Evolutionary conservation across 768 basidiomycete species (phyloP).

Genomic region (Suillus cothurnatus): DNA sequence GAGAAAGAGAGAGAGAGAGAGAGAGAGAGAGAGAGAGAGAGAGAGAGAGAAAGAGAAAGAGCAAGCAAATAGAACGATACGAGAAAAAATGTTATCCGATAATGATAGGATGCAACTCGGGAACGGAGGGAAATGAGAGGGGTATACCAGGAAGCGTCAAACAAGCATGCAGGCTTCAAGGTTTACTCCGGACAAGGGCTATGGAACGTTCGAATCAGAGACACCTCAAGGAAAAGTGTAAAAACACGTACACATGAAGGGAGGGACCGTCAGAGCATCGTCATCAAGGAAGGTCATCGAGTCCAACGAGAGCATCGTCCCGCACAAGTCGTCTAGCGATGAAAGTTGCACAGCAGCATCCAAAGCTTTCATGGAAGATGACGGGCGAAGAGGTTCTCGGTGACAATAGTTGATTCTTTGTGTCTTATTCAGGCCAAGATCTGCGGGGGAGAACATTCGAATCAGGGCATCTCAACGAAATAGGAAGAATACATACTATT

Average conservation of each 20-base stretch:
- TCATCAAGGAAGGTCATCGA: constrained; percentile 2
- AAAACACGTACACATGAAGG: not conserved
- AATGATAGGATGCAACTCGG: not conserved
- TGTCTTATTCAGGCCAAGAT: not conserved
- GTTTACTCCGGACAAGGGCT: not conserved
- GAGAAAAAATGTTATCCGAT: not conserved
- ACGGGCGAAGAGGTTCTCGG: not conserved
- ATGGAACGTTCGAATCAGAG: not conserved
- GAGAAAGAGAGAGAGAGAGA: not conserved
- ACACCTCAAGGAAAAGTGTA: not conserved
- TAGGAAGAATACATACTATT: not conserved
- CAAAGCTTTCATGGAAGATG: not conserved
- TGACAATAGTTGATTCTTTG: not conserved
- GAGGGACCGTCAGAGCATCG: not conserved
- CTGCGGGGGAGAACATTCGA: not conserved
- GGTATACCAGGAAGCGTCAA: not conserved
- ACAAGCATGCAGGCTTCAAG: not conserved
- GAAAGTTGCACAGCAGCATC: not conserved
- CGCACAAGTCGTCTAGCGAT: not conserved
- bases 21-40: not conserved
- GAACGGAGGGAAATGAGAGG: not conserved
- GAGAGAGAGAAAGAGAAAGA: not conserved
- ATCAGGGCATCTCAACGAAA: not conserved
- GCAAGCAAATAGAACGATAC: not conserved
- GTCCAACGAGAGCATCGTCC: not conserved